phyloP scores from a whole-genome alignment of 345 rosid species.

The Bruguiera parviflora region DNA sequence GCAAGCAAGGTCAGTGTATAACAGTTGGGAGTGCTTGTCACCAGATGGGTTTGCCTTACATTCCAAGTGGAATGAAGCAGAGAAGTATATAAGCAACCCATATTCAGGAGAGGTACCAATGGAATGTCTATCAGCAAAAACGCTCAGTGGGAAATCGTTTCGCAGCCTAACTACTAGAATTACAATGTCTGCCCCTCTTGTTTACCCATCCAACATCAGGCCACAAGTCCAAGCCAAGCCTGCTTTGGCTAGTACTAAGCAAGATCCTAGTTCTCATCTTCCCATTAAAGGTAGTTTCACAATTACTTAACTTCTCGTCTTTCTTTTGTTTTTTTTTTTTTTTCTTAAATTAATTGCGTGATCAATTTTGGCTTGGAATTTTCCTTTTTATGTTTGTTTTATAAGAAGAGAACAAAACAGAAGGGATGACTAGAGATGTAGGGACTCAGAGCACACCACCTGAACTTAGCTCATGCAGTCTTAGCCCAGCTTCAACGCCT shows the following conservation, averaged over 20 bases:
- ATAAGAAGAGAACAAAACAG: conserved; percentile 47
- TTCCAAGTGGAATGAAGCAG: conserved; percentile 97
- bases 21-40: conserved; percentile 61
- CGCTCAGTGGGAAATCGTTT: conserved; percentile 74
- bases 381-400: neutral
- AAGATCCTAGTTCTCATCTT: conserved; percentile 22
- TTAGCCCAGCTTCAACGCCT: conserved; percentile 82
- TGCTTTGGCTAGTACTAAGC: conserved; percentile 13
- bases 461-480: conserved; percentile 50
- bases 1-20: conserved; percentile 60
- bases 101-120: conserved; percentile 94
- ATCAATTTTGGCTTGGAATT: too few species aligned
- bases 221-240: conserved; percentile 34
- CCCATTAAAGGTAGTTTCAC: conserved; percentile 35
- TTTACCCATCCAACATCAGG: conserved; percentile 41
- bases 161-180: conserved; percentile 39
- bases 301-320: neutral
- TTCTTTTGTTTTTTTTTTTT: neutral
- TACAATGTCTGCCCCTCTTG: conserved; percentile 85
- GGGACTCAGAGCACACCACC: conserved; percentile 80
- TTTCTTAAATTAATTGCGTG: too few species aligned
- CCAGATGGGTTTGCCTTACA: conserved; percentile 84
- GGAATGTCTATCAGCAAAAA: conserved; percentile 93
- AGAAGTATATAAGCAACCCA: conserved; percentile 91
- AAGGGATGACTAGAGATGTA: conserved; percentile 59